Conservation (phyloP, 305 asterid species). For the Lippia alba region DNA sequence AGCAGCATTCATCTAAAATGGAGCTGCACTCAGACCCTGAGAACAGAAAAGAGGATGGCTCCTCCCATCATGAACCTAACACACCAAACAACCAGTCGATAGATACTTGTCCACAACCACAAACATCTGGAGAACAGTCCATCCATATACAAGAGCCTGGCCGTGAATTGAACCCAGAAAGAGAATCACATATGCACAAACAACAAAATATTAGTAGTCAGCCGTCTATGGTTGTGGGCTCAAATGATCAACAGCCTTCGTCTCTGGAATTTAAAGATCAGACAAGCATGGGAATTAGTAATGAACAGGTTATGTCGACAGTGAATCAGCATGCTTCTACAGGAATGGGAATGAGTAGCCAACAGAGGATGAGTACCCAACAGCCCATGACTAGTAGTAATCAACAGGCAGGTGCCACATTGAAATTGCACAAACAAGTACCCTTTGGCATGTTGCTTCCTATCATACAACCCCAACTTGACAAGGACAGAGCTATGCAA, state of each 20-base stretch:
- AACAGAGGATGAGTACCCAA: constrained; percentile 58
- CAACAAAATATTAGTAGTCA: constrained; percentile 47
- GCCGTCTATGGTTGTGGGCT: constrained; percentile 39
- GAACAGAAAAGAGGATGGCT: constrained; percentile 48
- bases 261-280: constrained; percentile 16
- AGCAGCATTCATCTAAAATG: constrained; percentile 52
- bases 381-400: constrained; percentile 42
- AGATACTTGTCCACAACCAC: constrained; percentile 40
- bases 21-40: constrained; percentile 55
- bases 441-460: constrained; percentile 90
- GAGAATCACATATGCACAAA: constrained; percentile 51
- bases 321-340: constrained; percentile 48
- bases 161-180: constrained; percentile 42
- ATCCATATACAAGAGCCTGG: constrained; percentile 40
- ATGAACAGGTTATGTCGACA: constrained; percentile 47
- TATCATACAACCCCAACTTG: constrained; percentile 85
- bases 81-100: constrained; percentile 41
- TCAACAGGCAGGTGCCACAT: constrained; percentile 49
- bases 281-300: constrained; percentile 40
- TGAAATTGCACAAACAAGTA: constrained; percentile 72
- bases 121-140: constrained; percentile 50
- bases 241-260: constrained; percentile 45
- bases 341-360: constrained; percentile 50
- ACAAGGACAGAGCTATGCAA: constrained; percentile 89
- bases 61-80: constrained; percentile 44